These are phyloP conservation scores for Globisporangium solare DNA, from an alignment of 352 stramenopile genomes.

Conservation along the genomic window DNA sequence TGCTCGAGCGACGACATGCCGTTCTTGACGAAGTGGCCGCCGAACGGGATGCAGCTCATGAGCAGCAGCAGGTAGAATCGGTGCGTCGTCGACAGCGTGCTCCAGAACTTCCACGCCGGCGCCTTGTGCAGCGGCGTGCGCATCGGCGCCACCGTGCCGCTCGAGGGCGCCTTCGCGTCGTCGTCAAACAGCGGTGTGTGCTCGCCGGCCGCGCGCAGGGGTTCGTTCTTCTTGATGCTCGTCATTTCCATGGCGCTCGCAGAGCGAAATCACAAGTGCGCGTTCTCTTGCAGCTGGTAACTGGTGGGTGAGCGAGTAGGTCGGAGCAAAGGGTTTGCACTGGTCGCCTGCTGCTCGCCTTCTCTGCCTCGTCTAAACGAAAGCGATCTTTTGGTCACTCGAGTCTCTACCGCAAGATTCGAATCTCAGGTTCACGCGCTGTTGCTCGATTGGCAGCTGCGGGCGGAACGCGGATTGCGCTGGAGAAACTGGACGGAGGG, in stretches of 20 bases:
- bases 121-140: conserved; percentile 32
- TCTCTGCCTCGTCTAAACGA: no score
- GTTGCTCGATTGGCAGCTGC: no score
- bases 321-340: no score
- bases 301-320: no score
- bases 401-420: no score
- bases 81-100: conserved; percentile 50
- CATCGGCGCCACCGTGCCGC: background rate
- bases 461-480: background rate
- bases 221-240: conserved; percentile 5
- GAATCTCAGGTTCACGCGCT: no score
- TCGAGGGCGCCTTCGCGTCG: background rate
- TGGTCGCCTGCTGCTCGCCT: no score
- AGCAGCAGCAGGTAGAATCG: conserved; percentile 81
- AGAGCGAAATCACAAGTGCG: background rate
- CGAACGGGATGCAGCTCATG: conserved; percentile 84
- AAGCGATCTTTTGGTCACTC: no score
- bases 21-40: conserved; percentile 87
- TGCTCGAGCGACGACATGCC: conserved; percentile 77
- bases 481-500: no score
- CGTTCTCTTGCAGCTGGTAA: no score
- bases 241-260: conserved; percentile 7
- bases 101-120: conserved; percentile 67
- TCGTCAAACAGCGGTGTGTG: conserved; percentile 6
- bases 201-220: background rate